Base-by-base conservation (phyloP, 2,329 filamentous ascomycete genomes). In the Pseudocercospora fijiensis region DNA sequence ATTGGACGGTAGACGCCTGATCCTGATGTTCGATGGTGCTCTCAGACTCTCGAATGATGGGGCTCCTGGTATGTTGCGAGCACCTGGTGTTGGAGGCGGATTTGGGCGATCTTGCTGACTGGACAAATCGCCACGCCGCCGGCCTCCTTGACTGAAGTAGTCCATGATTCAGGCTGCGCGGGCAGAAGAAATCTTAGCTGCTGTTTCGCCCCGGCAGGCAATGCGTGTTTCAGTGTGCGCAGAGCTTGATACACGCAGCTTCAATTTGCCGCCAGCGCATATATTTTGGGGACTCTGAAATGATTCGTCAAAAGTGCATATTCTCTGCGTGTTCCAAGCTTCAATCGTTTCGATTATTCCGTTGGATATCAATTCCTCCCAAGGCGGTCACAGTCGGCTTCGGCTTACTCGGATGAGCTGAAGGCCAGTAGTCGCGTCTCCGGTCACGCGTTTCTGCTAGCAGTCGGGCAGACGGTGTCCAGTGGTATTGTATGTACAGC, bases 21-120 rank as follows among this genome's bases (percentile, higher is more conserved):
- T 74, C 18, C 73, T 65, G 18, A 75, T 75, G 55, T 70, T 74
- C 7, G 73, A 74, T 3, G 72, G 73, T 9, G 69, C 65, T 65
- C 73, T 67, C 60, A 75, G 51, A 61, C 66, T 73, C 52, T 74
- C 73, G 45, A 67, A 70, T 16, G 73, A 73, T 13, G 63, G 69
- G 27, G 64, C 66, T 58, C 67, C 67, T 22, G 57, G 58, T n/a
- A 65, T 49, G 22, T 64, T 59, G 27, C 68, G 64, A 3, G 68
- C 65, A 41, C 69, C 69, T 41, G 65, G 65, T 22, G 62, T 61
- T 7, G 24, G 49, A 13, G 70, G 60, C 24, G 64, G 37, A 22
- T 65, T 62, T 11, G 65, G 63, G 20, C 61, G 62, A 28, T 69
- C 65, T 37, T 66, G 58, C 27, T 66, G 63, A 22, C 62, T 63